These are phyloP conservation scores for Backusella sp. DNA, from an alignment of 192 early-diverging fungal genomes.

Conservation along the genomic window DNA sequence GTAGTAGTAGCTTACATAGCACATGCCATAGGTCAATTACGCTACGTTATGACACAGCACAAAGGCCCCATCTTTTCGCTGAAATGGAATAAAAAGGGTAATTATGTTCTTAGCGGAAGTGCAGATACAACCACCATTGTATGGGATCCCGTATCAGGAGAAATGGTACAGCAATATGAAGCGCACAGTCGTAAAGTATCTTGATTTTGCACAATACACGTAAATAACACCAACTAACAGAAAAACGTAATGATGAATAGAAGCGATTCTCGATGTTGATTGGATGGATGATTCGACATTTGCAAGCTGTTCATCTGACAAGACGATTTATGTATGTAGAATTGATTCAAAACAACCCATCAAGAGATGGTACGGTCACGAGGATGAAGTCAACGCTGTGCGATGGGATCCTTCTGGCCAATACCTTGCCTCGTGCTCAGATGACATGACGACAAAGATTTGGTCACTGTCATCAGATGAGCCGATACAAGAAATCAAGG, in stretches of 20 bases:
- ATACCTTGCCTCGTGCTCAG: conserved; percentile 74
- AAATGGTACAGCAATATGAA: conserved; percentile 69
- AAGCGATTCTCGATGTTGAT: conserved; percentile 80
- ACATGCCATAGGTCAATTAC: conserved; percentile 53
- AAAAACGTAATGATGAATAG: conserved; percentile 10
- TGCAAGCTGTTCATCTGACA: conserved; percentile 85
- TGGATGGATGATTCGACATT: conserved; percentile 93
- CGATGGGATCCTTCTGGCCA: conserved; percentile 69
- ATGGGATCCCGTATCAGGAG: conserved; percentile 80
- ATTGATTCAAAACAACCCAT: conserved; percentile 69
- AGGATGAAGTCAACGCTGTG: conserved; percentile 76
- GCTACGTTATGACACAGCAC: conserved; percentile 64
- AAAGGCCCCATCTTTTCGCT: conserved; percentile 79
- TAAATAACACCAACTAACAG: background rate
- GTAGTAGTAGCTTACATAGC: background rate
- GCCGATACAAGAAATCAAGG: conserved; percentile 57
- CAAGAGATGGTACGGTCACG: conserved; percentile 75
- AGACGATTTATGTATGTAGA: conserved; percentile 76
- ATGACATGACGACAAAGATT: conserved; percentile 73
- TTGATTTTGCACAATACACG: background rate
- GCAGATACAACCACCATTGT: conserved; percentile 80
- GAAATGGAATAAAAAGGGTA: conserved; percentile 83
- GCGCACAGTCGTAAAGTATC: conserved; percentile 55
- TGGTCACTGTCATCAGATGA: conserved; percentile 66
- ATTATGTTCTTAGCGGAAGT: conserved; percentile 70